Evolutionary conservation across 1,284 basidiomycete genomes (phyloP).

Genomic region (Blastosporella zonata): DNA sequence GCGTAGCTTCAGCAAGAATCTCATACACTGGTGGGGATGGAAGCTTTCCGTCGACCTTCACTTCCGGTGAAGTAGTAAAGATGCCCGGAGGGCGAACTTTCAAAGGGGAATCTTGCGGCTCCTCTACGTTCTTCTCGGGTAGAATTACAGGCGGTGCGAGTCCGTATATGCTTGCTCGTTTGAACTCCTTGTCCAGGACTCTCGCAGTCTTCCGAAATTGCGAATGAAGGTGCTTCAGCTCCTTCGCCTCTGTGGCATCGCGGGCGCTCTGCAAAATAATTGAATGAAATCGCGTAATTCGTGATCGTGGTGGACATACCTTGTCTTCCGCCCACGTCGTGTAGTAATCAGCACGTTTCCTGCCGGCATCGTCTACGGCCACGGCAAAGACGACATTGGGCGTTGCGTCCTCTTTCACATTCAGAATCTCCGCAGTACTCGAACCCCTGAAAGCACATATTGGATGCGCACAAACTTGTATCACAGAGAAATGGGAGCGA

Average conservation of each 20-base stretch:
- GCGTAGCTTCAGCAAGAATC: background rate
- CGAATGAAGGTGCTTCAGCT: constrained; percentile 33
- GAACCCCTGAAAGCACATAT: constrained; percentile 13
- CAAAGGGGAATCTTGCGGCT: background rate
- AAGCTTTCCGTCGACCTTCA: constrained; percentile 10
- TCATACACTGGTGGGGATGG: constrained; percentile 14
- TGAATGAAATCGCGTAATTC: background rate
- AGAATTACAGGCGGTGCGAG: constrained; percentile 4
- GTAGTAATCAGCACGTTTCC: constrained; percentile 43
- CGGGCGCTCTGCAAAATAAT: constrained; percentile 11
- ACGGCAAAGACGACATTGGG: constrained; percentile 43
- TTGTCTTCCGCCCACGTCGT: constrained; percentile 42
- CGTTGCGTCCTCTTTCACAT: constrained; percentile 6
- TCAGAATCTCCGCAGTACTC: constrained; percentile 10
- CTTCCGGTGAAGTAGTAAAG: constrained; percentile 12
- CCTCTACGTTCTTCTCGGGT: background rate
- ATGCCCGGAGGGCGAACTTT: constrained; percentile 17
- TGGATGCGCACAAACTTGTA: background rate
- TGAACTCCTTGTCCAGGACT: constrained; percentile 40
- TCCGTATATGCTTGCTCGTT: constrained; percentile 23
- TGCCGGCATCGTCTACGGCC: constrained; percentile 32
- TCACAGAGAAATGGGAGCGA: constrained; percentile 17
- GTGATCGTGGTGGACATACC: constrained; percentile 23
- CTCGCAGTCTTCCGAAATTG: constrained; percentile 39
- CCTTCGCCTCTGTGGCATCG: constrained; percentile 17